Base-by-base conservation (phyloP, 768 basidiomycete species). In the Melanogaster broomeanus region DNA sequence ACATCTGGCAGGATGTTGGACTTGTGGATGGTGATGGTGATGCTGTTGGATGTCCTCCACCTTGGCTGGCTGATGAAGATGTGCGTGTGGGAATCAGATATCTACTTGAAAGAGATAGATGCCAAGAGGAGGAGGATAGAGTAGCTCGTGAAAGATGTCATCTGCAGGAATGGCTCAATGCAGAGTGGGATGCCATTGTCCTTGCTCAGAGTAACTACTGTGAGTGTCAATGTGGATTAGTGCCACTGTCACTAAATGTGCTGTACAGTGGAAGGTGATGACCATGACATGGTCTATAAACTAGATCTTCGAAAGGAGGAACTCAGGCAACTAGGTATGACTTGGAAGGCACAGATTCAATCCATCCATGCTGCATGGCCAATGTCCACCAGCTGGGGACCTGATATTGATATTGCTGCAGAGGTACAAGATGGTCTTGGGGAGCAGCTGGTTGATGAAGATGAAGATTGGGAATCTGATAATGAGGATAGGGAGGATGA, bases 1-100 rank as follows among this genome's bases (percentile, higher is more conserved):
- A 28, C 10, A 28, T 28, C 27, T 28, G 27, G 27, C 27, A 28
- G 27, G 27, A 28, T 28, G 10, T 28, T 28, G 27, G 27, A 4
- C 27, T 28, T 6, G 10, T 1, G 7, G 27, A 28, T 28, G 27
- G 10, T 10, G 10, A 10, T 28, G 27, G 7, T 28, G 10, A 28
- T 28, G n/a, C n/a, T n/a, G n/a, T n/a, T n/a, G n/a, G n/a, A n/a
- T n/a, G n/a, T n/a, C 27, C 27, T 28, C 27, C 27, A 6, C 27
- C 27, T 6, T 28, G 44, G 27, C 39, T 53, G 27, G 19, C 42
- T 9, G 38, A 49, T 42, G 44, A 55, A 12, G n/a, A 46, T 38
- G 45, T 55, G 12, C 37, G 44, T 22, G 24, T 27, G 27, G 52
- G 56, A n/a, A 57, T 58, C 35, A 15, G 49, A 21, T 25, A 39